A percentile compares a stretch with the other conserved stretches of the same genome.
These are phyloP conservation scores for Trichoderma gamsii DNA, from an alignment of 495 filamentous ascomycete genomes.

Conservation along the genomic window DNA sequence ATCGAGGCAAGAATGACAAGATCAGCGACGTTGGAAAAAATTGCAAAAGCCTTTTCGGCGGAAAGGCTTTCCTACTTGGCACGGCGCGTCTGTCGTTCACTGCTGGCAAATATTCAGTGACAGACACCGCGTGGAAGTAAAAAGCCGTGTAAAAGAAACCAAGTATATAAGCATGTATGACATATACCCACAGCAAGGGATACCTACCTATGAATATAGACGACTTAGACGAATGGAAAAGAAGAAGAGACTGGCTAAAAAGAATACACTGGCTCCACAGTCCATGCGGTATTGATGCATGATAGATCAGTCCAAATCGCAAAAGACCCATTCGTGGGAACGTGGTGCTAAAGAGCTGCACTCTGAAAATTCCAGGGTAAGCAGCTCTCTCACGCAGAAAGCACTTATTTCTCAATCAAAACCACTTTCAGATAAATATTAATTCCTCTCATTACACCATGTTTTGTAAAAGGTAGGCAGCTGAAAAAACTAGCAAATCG, in stretches of 20 bases:
- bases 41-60: too few relatives aligned
- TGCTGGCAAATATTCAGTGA: not conserved
- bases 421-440: not conserved
- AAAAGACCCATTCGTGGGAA: too few relatives aligned
- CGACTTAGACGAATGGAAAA: slow-evolving; percentile 15
- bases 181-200: not conserved
- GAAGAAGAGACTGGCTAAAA: not conserved
- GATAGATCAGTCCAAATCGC: too few relatives aligned
- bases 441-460: not conserved
- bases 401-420: too few relatives aligned
- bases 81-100: too few relatives aligned
- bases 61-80: too few relatives aligned
- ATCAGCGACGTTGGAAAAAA: too few relatives aligned
- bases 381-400: too few relatives aligned
- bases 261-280: not conserved
- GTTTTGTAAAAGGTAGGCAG: not conserved
- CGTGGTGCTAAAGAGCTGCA: too few relatives aligned
- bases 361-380: too few relatives aligned
- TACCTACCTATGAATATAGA: not conserved
- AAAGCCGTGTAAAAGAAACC: not conserved
- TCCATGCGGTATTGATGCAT: too few relatives aligned
- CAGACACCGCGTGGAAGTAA: not conserved
- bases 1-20: not conserved
- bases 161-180: not conserved
- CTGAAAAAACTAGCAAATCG: not conserved